Evolutionary conservation across 2,329 filamentous ascomycete species (phyloP).

Genomic region (Pseudopyricularia cyperi): DNA sequence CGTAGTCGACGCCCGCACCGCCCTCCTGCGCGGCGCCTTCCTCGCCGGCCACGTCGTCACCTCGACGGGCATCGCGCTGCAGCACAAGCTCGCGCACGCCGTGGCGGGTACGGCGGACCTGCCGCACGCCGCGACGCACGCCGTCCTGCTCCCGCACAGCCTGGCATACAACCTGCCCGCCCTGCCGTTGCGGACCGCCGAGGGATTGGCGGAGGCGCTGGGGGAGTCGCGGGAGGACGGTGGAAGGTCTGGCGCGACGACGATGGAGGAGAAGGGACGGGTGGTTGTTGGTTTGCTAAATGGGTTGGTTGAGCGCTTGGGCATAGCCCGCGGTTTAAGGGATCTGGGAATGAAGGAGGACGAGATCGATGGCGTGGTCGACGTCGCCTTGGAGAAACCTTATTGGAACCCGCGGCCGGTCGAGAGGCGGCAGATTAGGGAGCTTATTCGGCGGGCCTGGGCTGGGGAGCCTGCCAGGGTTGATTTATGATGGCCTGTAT

Average conservation of each 20-base stretch:
- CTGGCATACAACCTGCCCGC: slow-evolving; percentile 48
- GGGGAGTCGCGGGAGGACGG: slow-evolving; percentile 12
- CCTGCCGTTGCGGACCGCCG: slow-evolving; percentile 36
- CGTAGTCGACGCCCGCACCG: slow-evolving; percentile 9
- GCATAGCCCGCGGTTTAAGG: slow-evolving; percentile 35
- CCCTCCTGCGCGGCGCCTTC: slow-evolving; percentile 50
- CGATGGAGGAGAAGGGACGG: too few species aligned
- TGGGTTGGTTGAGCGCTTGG: slow-evolving; percentile 34
- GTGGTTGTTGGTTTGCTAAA: slow-evolving; percentile 30
- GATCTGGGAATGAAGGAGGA: slow-evolving; percentile 44
- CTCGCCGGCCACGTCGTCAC: slow-evolving; percentile 49
- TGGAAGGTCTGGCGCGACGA: neutral
- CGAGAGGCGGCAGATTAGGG: slow-evolving; percentile 33
- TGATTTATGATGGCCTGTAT: too few species aligned
- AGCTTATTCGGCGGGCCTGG: slow-evolving; percentile 43
- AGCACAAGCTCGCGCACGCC: slow-evolving; percentile 56
- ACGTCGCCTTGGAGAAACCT: slow-evolving; percentile 40
- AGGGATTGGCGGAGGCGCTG: slow-evolving; percentile 34
- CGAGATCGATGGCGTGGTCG: slow-evolving; percentile 41
- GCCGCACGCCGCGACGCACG: slow-evolving; percentile 53
- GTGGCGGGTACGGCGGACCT: slow-evolving; percentile 51
- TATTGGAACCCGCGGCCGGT: slow-evolving; percentile 45
- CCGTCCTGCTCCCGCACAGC: slow-evolving; percentile 48
- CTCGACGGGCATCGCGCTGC: slow-evolving; percentile 47
- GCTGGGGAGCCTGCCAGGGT: slow-evolving; percentile 39